phyloP scores from a whole-genome alignment of 2,329 filamentous ascomycete genomes.

The Hypoxylon sp. region DNA sequence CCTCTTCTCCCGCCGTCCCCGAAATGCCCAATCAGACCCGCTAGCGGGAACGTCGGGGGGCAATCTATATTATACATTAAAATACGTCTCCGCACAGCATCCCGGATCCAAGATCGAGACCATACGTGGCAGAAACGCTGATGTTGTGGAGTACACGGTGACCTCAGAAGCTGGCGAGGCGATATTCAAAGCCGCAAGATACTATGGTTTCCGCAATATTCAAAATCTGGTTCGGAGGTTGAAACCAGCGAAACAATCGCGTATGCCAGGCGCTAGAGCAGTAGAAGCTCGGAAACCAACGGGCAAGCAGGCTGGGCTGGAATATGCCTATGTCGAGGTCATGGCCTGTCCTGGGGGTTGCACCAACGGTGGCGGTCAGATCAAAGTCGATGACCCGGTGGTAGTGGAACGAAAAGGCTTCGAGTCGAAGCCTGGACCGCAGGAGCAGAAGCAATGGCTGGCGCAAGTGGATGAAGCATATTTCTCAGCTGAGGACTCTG shows the following conservation, averaged over 20 bases:
- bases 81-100: constrained; percentile 77
- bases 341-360: constrained; percentile 99
- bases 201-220: constrained; percentile 98
- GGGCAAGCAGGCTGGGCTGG: constrained; percentile 66
- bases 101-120: constrained; percentile 80
- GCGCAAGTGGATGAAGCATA: constrained; percentile 89
- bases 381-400: constrained; percentile 87
- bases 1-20: constrained; percentile 73
- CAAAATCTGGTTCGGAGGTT: constrained; percentile 95
- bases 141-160: constrained; percentile 89
- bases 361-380: constrained; percentile 96
- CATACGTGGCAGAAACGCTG: constrained; percentile 85
- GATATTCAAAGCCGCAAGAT: constrained; percentile 86
- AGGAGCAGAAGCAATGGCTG: constrained; percentile 90
- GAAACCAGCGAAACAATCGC: constrained; percentile 82
- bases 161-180: constrained; percentile 68
- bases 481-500: constrained; percentile 78
- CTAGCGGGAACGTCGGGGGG: constrained; percentile 87
- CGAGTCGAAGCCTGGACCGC: constrained; percentile 73
- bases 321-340: constrained; percentile 96
- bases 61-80: constrained; percentile 87
- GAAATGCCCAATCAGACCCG: constrained; percentile 61
- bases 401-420: constrained; percentile 65
- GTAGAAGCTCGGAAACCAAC: constrained; percentile 68
- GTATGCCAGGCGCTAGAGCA: constrained; percentile 82